phyloP scores from a whole-genome alignment of 129 eudicot genomes.

The Smallanthus sonchifolius region DNA sequence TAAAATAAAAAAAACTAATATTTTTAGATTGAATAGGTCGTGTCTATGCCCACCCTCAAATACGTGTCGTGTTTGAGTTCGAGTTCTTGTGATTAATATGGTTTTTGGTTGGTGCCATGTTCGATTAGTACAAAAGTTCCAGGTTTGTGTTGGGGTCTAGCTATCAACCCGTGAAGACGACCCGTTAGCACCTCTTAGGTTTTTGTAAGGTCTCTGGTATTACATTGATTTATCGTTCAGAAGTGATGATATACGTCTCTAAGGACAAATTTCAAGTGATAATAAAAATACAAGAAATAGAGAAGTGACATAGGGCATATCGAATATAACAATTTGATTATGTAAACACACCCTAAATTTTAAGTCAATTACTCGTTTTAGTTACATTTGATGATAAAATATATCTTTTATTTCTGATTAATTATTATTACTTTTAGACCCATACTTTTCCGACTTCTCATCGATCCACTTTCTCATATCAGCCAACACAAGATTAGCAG shows the following conservation, averaged over 20 bases:
- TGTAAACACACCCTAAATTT: neutral
- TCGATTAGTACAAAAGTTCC: too few species aligned
- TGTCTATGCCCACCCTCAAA: too few species aligned
- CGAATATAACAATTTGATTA: neutral
- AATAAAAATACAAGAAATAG: neutral
- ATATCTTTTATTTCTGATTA: neutral
- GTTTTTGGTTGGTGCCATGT: too few species aligned
- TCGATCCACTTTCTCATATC: constrained; percentile 93
- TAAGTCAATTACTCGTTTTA: constrained; percentile 10
- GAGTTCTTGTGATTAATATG: too few species aligned
- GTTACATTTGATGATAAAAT: neutral
- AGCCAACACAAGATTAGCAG: constrained; percentile 56
- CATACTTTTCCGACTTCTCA: constrained; percentile 61
- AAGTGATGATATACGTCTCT: neutral
- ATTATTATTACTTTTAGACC: constrained; percentile 18
- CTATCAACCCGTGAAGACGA: too few species aligned
- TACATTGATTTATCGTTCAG: neutral
- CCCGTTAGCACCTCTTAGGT: too few species aligned
- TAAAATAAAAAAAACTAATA: too few species aligned
- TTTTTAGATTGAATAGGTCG: too few species aligned
- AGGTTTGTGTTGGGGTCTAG: too few species aligned
- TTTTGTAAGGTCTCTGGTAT: neutral
- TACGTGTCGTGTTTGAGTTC: too few species aligned
- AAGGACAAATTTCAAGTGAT: neutral
- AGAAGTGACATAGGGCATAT: too few species aligned